Conservation (phyloP, 2,329 filamentous ascomycete species). For the Arthrobotrys pseudoclavata region DNA sequence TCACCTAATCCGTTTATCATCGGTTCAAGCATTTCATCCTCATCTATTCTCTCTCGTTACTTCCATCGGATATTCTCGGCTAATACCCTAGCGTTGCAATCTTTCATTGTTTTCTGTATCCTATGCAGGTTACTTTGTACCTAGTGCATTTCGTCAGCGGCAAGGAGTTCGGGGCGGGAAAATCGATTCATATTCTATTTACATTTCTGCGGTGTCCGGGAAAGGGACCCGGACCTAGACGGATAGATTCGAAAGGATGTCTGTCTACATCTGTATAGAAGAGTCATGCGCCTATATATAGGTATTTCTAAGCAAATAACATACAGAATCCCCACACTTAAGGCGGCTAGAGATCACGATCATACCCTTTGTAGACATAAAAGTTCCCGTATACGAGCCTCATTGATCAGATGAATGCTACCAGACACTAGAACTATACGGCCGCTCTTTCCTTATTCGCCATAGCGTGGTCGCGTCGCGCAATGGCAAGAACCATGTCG, state of each 20-base stretch:
- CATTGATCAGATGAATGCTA: conserved; percentile 3
- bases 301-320: neutral
- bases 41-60: conserved; percentile 4
- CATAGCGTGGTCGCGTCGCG: neutral
- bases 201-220: neutral
- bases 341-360: neutral
- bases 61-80: conserved; percentile 44
- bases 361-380: neutral
- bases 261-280: neutral
- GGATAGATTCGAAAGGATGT: neutral
- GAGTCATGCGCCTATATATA: conserved; percentile 5
- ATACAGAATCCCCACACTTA: neutral
- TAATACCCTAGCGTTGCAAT: conserved; percentile 55
- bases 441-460: conserved; percentile 8
- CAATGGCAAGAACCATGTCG: conserved; percentile 1
- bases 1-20: conserved; percentile 30
- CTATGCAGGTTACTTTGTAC: conserved; percentile 24
- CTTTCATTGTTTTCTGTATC: conserved; percentile 18
- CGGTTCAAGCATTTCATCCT: conserved; percentile 15
- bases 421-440: neutral
- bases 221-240: neutral
- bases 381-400: conserved; percentile 21
- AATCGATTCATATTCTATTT: conserved; percentile 33
- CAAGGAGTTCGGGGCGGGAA: conserved; percentile 44
- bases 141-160: conserved; percentile 36